Evolutionary conservation across 1,139 yeast genomes (phyloP).

Genomic region (Saccharomycopsis phalli): DNA sequence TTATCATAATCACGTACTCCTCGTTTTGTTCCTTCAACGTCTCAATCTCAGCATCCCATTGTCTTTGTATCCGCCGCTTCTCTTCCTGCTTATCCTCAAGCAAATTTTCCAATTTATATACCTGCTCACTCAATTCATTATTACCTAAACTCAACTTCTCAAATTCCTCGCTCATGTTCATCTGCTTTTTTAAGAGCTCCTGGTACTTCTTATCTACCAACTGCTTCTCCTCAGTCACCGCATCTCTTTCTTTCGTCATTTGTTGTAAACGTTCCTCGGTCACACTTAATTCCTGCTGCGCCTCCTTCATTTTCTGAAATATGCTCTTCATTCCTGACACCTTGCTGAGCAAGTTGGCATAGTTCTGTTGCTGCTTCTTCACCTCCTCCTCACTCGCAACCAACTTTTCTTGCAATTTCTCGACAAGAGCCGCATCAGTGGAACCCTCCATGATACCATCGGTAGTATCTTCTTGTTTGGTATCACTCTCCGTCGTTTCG

Average conservation of each 20-base stretch:
- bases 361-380: slow-evolving; percentile 59
- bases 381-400: slow-evolving; percentile 43
- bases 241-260: slow-evolving; percentile 24
- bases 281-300: slow-evolving; percentile 61
- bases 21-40: slow-evolving; percentile 35
- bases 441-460: too few relatives aligned
- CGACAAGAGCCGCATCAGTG: too few relatives aligned
- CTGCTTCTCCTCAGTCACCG: too few relatives aligned
- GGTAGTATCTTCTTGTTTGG: too few relatives aligned
- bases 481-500: not conserved
- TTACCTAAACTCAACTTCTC: slow-evolving; percentile 22
- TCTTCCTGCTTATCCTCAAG: slow-evolving; percentile 27
- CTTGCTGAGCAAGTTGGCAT: slow-evolving; percentile 65
- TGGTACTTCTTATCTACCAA: slow-evolving; percentile 22
- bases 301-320: slow-evolving; percentile 65
- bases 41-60: slow-evolving; percentile 18
- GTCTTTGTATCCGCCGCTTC: slow-evolving; percentile 22
- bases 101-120: slow-evolving; percentile 33
- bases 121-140: slow-evolving; percentile 32
- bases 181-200: slow-evolving; percentile 6
- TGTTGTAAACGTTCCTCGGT: slow-evolving; percentile 35
- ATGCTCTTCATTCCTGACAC: slow-evolving; percentile 74
- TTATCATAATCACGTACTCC: slow-evolving; percentile 39
- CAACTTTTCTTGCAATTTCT: slow-evolving; percentile 30
- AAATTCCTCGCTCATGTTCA: slow-evolving; percentile 28